These are phyloP conservation scores for Fraxinus greggii DNA, from an alignment of 305 asterid genomes.

Conservation along the genomic window DNA sequence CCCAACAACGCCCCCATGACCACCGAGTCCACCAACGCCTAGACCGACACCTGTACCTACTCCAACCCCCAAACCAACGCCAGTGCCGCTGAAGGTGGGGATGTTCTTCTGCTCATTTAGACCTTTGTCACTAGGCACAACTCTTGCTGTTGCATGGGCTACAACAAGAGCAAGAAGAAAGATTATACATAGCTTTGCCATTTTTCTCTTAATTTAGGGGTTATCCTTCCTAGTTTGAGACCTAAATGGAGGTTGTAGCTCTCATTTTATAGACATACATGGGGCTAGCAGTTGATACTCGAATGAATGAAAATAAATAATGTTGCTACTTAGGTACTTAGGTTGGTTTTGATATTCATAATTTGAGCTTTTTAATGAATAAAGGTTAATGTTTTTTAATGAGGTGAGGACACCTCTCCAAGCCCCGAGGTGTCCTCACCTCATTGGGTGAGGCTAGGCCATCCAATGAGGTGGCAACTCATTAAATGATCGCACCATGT, in stretches of 20 bases:
- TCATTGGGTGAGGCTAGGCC: no score
- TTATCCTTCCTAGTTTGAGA: neutral
- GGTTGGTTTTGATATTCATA: neutral
- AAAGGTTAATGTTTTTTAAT: no score
- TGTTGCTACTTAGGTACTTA: neutral
- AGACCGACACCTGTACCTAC: neutral
- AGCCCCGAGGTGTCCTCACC: no score
- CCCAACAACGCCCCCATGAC: constrained; percentile 18
- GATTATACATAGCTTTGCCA: constrained; percentile 11
- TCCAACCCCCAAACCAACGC: neutral
- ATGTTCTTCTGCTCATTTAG: constrained; percentile 31
- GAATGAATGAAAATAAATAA: neutral
- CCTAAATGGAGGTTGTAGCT: neutral
- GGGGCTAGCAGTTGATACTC: neutral
- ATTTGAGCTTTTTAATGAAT: no score
- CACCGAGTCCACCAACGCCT: neutral
- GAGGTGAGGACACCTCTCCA: no score
- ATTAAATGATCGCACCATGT: no score
- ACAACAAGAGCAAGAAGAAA: constrained; percentile 21
- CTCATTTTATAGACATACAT: neutral
- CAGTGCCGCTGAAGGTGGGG: neutral
- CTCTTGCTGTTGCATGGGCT: constrained; percentile 24
- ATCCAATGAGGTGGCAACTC: no score
- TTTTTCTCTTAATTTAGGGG: neutral
- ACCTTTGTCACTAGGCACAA: constrained; percentile 24